A percentile compares a stretch with the other conserved stretches of the same genome.
phyloP scores from a whole-genome alignment of 2,329 filamentous ascomycete species.

The Cladosporium colombiae region DNA sequence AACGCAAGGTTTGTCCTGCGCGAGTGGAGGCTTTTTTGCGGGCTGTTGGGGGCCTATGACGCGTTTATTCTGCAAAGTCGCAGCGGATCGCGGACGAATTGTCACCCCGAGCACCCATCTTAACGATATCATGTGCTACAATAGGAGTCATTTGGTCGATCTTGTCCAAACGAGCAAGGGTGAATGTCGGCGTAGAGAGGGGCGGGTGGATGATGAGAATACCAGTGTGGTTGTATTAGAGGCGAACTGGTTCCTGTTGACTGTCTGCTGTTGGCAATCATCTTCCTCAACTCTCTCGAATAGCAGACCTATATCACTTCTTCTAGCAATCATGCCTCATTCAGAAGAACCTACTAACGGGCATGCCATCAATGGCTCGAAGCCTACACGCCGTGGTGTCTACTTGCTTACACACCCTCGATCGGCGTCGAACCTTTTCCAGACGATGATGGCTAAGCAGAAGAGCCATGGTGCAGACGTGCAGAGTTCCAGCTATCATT shows the following conservation, averaged over 20 bases:
- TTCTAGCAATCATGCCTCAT: conserved; percentile 6
- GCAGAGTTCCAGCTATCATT: conserved; percentile 11
- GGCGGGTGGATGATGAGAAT: neutral
- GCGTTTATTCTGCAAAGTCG: no score
- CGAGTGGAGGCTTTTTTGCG: no score
- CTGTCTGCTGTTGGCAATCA: no score
- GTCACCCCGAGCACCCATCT: no score
- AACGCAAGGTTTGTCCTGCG: no score
- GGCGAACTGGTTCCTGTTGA: neutral
- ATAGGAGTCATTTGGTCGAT: no score
- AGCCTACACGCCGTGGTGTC: conserved; percentile 4
- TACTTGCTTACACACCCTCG: conserved; percentile 14
- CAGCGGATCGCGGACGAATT: no score
- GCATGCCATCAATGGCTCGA: neutral
- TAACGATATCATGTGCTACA: no score
- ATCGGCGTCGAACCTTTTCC: conserved; percentile 13
- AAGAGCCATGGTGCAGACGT: conserved; percentile 2
- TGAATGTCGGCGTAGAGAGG: no score
- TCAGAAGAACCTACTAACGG: neutral
- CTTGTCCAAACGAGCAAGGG: no score
- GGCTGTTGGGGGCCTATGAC: no score
- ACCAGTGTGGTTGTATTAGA: neutral
- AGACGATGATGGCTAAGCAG: conserved; percentile 18
- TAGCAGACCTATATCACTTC: neutral
- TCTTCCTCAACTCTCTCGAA: no score